These are phyloP conservation scores for Talaromyces sp. DNA, from an alignment of 2,329 filamentous ascomycete species.

Conservation along the genomic window DNA sequence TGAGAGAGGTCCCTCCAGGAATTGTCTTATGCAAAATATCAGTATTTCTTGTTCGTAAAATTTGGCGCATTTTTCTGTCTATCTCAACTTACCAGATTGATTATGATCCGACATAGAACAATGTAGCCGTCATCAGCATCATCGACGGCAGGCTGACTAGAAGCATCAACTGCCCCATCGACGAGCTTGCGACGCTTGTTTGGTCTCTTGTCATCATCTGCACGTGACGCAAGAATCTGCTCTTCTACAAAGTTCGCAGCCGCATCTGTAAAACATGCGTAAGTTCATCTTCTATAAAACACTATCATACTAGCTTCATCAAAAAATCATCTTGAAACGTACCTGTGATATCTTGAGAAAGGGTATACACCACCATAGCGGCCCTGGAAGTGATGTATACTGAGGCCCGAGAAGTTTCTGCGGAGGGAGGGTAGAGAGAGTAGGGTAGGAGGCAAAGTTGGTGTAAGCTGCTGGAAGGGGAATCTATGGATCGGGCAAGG, in stretches of 20 bases:
- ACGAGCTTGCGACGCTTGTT: conserved; percentile 29
- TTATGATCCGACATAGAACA: conserved; percentile 18
- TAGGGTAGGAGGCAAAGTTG: background rate
- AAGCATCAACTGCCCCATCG: background rate
- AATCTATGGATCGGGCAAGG: conserved; percentile 11
- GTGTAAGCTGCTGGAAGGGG: background rate
- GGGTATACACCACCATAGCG: background rate
- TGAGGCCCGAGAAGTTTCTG: background rate
- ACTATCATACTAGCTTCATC: background rate
- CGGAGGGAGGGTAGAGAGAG: background rate
- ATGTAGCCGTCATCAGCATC: conserved; percentile 26
- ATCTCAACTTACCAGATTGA: conserved; percentile 8
- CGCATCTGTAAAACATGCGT: background rate
- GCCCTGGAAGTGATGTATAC: background rate
- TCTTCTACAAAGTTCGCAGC: conserved; percentile 7
- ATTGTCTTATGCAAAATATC: background rate
- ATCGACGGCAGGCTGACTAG: background rate
- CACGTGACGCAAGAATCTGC: conserved; percentile 1
- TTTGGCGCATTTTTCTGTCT: background rate
- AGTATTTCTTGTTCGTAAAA: background rate
- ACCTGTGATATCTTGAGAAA: conserved; percentile 9
- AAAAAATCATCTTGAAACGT: background rate
- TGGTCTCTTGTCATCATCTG: conserved; percentile 12
- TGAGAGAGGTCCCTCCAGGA: background rate
- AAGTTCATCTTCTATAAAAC: background rate